Evolutionary conservation across 2,329 filamentous ascomycete genomes (phyloP).

Genomic region (Macrophomina tecta): DNA sequence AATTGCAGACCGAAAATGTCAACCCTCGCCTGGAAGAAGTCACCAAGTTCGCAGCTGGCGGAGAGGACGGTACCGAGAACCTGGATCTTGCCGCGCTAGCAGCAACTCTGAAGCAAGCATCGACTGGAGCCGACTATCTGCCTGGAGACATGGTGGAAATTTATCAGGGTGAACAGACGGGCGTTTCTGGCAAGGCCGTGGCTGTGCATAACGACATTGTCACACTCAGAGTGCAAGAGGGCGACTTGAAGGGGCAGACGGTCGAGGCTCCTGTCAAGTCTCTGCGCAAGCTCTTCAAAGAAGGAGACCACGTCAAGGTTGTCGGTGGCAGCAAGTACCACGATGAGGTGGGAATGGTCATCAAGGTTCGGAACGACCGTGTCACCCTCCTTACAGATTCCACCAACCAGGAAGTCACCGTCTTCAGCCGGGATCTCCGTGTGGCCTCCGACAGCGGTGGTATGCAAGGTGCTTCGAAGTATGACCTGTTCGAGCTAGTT

Average conservation of each 20-base stretch:
- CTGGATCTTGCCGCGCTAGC: conserved; percentile 90
- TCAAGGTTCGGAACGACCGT: conserved; percentile 88
- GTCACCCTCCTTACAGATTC: conserved; percentile 94
- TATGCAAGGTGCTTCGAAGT: conserved; percentile 83
- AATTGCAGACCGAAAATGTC: conserved; percentile 84
- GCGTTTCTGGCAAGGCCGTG: conserved; percentile 82
- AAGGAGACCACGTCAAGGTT: conserved; percentile 98
- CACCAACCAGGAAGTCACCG: conserved; percentile 90
- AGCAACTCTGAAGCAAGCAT: conserved; percentile 84
- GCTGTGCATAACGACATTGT: conserved; percentile 93
- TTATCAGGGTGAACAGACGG: conserved; percentile 92
- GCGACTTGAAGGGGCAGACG: conserved; percentile 78
- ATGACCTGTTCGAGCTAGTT: conserved; percentile 89
- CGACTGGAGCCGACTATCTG: conserved; percentile 81
- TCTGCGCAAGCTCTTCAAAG: conserved; percentile 87
- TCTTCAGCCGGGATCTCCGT: conserved; percentile 95
- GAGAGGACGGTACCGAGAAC: conserved; percentile 91
- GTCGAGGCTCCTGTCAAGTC: conserved; percentile 94
- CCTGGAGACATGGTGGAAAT: conserved; percentile 97
- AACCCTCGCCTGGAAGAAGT: conserved; percentile 94
- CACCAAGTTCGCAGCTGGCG: conserved; percentile 87
- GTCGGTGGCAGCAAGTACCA: conserved; percentile 93
- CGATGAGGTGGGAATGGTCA: conserved; percentile 96
- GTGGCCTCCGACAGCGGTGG: conserved; percentile 92
- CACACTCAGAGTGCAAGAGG: conserved; percentile 82